These are phyloP conservation scores for Skeletonema grethae DNA, from an alignment of 108 stramenopile species.

Conservation along the genomic window DNA sequence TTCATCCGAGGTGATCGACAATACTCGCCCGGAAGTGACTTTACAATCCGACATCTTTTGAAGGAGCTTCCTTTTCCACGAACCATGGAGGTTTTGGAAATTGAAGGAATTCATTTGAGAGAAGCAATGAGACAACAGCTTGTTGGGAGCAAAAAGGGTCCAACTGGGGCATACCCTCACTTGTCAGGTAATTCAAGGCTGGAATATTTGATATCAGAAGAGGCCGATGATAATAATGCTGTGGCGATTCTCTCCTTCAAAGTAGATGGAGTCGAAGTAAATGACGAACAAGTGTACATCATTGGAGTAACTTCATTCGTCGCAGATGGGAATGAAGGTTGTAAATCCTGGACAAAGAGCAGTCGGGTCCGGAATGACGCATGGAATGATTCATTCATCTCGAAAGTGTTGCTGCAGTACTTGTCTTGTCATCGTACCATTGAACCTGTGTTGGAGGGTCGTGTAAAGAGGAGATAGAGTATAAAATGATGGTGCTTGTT, in stretches of 20 bases:
- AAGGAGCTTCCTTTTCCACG: slow-evolving; percentile 46
- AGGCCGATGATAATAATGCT: slow-evolving; percentile 5
- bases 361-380: slow-evolving; percentile 13
- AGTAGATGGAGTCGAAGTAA: slow-evolving; percentile 31
- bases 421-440: slow-evolving; percentile 15
- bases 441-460: slow-evolving; percentile 22
- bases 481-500: neutral
- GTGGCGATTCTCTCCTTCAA: slow-evolving; percentile 23
- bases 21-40: slow-evolving; percentile 35
- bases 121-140: slow-evolving; percentile 40
- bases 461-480: slow-evolving; percentile 13
- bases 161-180: slow-evolving; percentile 47
- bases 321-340: slow-evolving; percentile 44
- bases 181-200: slow-evolving; percentile 36
- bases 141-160: slow-evolving; percentile 30
- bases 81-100: slow-evolving; percentile 30
- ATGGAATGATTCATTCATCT: slow-evolving; percentile 26
- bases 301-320: slow-evolving; percentile 42
- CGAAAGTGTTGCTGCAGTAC: slow-evolving; percentile 40
- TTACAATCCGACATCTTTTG: slow-evolving; percentile 36
- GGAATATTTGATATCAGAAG: slow-evolving; percentile 13
- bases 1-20: slow-evolving; percentile 49
- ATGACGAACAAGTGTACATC: slow-evolving; percentile 19
- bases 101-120: slow-evolving; percentile 25
- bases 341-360: slow-evolving; percentile 29